Evolutionary conservation across 345 rosid genomes (phyloP).

Genomic region (Hibiscus mutabilis): DNA sequence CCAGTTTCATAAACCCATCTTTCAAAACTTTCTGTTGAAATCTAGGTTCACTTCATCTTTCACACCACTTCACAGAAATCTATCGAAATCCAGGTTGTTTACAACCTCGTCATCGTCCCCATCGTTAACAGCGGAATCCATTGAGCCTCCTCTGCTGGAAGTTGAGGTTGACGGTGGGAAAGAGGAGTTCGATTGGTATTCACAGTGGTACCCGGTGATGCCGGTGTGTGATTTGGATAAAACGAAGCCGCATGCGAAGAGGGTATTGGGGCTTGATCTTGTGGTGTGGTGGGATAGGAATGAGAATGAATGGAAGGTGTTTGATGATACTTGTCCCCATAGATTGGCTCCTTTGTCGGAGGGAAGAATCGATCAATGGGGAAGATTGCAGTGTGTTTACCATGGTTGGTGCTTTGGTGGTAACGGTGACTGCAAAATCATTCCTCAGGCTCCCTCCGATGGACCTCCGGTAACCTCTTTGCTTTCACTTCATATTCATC

Average conservation of each 20-base stretch:
- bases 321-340: conserved; percentile 31
- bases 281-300: conserved; percentile 90
- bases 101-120: conserved; percentile 33
- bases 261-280: conserved; percentile 63
- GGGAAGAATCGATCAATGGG: conserved; percentile 17
- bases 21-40: conserved; percentile 11
- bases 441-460: conserved; percentile 72
- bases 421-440: conserved; percentile 65
- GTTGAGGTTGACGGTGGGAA: conserved; percentile 15
- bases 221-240: conserved; percentile 74
- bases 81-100: conserved; percentile 21
- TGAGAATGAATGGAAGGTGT: conserved; percentile 36
- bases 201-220: conserved; percentile 75
- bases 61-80: background rate
- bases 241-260: conserved; percentile 63
- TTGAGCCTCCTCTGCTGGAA: conserved; percentile 22
- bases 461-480: conserved; percentile 57
- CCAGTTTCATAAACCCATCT: conserved; percentile 9
- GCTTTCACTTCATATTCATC: background rate
- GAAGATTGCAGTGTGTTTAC: conserved; percentile 72
- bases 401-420: conserved; percentile 94
- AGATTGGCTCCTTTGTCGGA: conserved; percentile 26
- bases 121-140: conserved; percentile 23
- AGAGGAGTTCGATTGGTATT: conserved; percentile 61
- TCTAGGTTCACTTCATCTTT: background rate